phyloP scores from a whole-genome alignment of 805 yeast species.

The Pichia heedii region DNA sequence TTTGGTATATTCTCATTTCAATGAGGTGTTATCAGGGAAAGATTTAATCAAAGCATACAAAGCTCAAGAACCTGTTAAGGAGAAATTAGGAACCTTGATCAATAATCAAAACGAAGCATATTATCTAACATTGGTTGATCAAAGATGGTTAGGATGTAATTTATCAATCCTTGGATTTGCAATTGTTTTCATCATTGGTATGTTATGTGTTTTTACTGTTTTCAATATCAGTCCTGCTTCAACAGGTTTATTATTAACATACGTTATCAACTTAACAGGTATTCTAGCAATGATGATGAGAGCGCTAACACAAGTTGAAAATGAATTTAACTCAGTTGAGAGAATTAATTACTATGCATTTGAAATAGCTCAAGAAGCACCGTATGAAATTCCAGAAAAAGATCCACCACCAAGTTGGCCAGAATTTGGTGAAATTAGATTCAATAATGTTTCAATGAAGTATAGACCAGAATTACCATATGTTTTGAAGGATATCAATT shows the following conservation, averaged over 20 bases:
- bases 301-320: slow-evolving; percentile 62
- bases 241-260: slow-evolving; percentile 53
- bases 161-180: slow-evolving; percentile 39
- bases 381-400: slow-evolving; percentile 37
- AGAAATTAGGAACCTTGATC: slow-evolving; percentile 37
- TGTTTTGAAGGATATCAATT: slow-evolving; percentile 39
- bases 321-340: slow-evolving; percentile 77
- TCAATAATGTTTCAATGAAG: slow-evolving; percentile 40
- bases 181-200: slow-evolving; percentile 39
- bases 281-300: slow-evolving; percentile 43
- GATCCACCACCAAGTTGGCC: slow-evolving; percentile 43
- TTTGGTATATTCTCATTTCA: slow-evolving; percentile 59
- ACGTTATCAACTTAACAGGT: slow-evolving; percentile 51
- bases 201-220: slow-evolving; percentile 51
- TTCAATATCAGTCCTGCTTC: slow-evolving; percentile 50
- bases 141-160: slow-evolving; percentile 55
- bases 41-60: slow-evolving; percentile 55
- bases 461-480: slow-evolving; percentile 56
- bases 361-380: slow-evolving; percentile 57
- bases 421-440: slow-evolving; percentile 34
- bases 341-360: slow-evolving; percentile 58
- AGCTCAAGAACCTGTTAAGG: slow-evolving; percentile 32
- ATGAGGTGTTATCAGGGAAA: slow-evolving; percentile 61
- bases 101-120: slow-evolving; percentile 62
- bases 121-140: slow-evolving; percentile 44